Evolutionary conservation across 768 basidiomycete species (phyloP), one percentile per base, ranked within the genome.

Genomic region (Boletus rubropictus): DNA sequence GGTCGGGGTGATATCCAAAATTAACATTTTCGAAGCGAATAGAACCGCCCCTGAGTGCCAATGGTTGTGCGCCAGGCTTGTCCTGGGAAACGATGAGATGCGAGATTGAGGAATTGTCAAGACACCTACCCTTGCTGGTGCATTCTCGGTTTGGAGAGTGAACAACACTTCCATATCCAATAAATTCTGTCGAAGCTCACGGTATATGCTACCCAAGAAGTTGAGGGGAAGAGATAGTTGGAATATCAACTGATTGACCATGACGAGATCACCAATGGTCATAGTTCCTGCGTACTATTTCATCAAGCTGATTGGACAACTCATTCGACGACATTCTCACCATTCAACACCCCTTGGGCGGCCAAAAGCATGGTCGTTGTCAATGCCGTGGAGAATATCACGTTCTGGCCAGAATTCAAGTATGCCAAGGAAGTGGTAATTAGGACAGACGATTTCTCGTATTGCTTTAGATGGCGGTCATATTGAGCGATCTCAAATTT

Each of bases 191-290:
- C 93, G 76, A 68, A 98, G 80, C 64, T 99, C 96, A 39, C 96
- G 89, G 60, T 99, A 99, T 42, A 99, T 94, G 2, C 93, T 90
- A 1, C 91, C 96, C 49, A 99, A 72, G 70, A 99, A 99, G 69
- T 98, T 98, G 51, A 99, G 81, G 4, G 96, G 96, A 27, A 98
- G 71, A 0, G 93, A 96, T 0, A 99, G 72, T 61, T 99, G 96
- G 73, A 99, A 99, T 28, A 98, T 92, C 21, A 99, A 77, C 62
- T 97, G 95, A 66, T 99, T 99, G 57, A 96, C 87, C 95, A 99
- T 98, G 56, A 99, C 96, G 12, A 99, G 79, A 60, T 99, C 96
- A 7, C 96, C 96, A 20, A 99, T 80, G 4, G 94, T 96, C 95
- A 99, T 98, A 0, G 89, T 91, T 7, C 93, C 94, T 94, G 52